Percentiles rank a stretch among this genome's conserved stretches.
These are phyloP conservation scores for Xylaria acuta DNA, from an alignment of 495 filamentous ascomycete species.

Conservation along the genomic window DNA sequence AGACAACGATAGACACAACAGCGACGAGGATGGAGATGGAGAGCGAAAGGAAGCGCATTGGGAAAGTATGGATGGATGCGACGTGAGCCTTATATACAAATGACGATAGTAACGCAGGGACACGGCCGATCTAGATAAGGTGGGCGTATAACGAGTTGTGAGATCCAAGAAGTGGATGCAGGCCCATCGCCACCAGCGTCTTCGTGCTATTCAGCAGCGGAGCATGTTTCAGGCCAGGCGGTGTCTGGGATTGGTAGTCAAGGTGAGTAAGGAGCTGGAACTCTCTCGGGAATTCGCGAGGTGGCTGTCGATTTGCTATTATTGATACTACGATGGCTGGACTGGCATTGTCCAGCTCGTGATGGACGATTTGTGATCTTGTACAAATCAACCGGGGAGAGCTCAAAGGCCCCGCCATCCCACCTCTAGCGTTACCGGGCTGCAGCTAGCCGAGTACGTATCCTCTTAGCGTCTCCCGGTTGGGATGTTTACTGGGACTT, in stretches of 20 bases:
- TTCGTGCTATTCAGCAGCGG: not conserved
- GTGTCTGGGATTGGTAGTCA: not conserved
- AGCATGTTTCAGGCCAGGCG: not conserved
- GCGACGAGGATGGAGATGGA: constrained; percentile 46
- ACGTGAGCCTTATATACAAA: constrained; percentile 21
- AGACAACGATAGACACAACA: constrained; percentile 45
- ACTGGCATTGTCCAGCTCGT: not conserved
- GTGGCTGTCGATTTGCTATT: constrained; percentile 10
- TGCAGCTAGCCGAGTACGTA: constrained; percentile 4
- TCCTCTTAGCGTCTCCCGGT: not conserved
- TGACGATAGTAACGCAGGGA: not conserved
- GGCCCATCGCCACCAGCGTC: not conserved
- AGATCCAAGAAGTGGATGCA: constrained; percentile 1
- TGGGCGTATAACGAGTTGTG: not conserved
- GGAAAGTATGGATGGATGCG: constrained; percentile 13
- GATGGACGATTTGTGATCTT: constrained; percentile 28
- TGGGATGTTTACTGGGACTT: not conserved
- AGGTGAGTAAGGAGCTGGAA: not conserved
- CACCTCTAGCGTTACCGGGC: constrained; percentile 16
- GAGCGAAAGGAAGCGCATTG: constrained; percentile 44
- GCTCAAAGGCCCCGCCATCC: constrained; percentile 15
- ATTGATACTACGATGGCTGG: not conserved
- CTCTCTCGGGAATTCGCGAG: not conserved
- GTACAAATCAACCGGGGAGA: constrained; percentile 24
- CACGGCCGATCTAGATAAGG: constrained; percentile 8